Conservation (phyloP, 108 stramenopile genomes). For the Stephanodiscus triporus region DNA sequence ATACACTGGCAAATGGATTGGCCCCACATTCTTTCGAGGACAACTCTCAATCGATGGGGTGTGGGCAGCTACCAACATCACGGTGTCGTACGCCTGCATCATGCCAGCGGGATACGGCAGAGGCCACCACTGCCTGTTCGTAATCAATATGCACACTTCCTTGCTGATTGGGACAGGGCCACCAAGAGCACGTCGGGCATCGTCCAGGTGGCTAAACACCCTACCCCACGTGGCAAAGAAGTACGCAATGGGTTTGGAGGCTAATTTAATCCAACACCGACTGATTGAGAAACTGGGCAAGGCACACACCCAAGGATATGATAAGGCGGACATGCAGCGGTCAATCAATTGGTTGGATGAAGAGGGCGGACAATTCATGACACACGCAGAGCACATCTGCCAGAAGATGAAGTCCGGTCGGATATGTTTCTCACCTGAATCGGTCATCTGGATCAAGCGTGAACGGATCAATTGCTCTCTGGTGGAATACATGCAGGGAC, state of each 20-base stretch:
- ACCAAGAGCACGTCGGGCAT: not conserved
- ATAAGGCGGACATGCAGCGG: not conserved
- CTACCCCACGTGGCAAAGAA: not conserved
- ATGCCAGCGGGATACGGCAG: constrained; percentile 13
- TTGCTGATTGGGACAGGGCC: not conserved
- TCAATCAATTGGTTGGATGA: not conserved
- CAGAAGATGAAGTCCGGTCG: too few species aligned
- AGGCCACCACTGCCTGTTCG: constrained; percentile 12
- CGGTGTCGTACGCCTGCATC: not conserved
- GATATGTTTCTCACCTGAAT: too few species aligned
- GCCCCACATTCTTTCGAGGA: constrained; percentile 1
- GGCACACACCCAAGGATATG: not conserved
- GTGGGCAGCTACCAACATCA: not conserved
- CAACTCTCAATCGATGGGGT: not conserved
- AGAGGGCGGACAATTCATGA: constrained; percentile 7
- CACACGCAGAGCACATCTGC: constrained; percentile 16
- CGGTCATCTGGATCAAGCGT: too few species aligned
- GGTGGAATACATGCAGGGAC: too few species aligned
- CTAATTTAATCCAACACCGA: not conserved
- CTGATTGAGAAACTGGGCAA: not conserved
- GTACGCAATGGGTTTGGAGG: not conserved
- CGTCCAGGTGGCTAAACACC: not conserved
- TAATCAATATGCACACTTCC: not conserved
- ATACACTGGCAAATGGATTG: not conserved
- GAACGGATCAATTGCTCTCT: too few species aligned